Percentiles rank a stretch among this genome's conserved stretches.
Evolutionary conservation across 2,329 filamentous ascomycete species (phyloP).

Genomic region (Fulvia fulva): DNA sequence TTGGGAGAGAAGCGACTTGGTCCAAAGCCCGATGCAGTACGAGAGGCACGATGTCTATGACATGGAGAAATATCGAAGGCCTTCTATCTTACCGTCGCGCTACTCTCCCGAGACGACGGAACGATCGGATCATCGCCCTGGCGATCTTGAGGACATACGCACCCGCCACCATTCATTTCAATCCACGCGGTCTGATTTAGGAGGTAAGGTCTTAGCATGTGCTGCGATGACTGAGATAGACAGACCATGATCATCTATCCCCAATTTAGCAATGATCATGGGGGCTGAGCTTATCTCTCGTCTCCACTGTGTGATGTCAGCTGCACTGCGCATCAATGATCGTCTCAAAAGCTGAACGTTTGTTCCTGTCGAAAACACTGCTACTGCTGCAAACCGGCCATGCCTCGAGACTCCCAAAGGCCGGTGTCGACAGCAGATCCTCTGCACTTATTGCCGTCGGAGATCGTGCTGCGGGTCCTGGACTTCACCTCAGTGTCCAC

Average conservation of each 20-base stretch:
- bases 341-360: not conserved
- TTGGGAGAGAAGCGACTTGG: not conserved
- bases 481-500: conserved; percentile 36
- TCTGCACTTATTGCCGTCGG: conserved; percentile 34
- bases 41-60: not conserved
- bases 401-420: not conserved
- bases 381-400: not conserved
- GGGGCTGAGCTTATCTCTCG: not conserved
- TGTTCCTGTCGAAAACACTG: not conserved
- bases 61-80: not conserved
- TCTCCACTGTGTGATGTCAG: not conserved
- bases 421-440: conserved; percentile 19
- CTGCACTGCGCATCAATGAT: not conserved
- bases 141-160: no score
- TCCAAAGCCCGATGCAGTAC: not conserved
- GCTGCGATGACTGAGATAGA: no score
- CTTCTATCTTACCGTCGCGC: not conserved
- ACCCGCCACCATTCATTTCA: no score
- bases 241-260: no score
- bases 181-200: no score
- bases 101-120: not conserved
- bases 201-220: no score
- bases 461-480: conserved; percentile 40
- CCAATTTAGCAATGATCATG: not conserved
- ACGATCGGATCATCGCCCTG: no score